These are phyloP conservation scores for Aspergillus arachidicola DNA, from an alignment of 2,329 filamentous ascomycete genomes.

Conservation along the genomic window DNA sequence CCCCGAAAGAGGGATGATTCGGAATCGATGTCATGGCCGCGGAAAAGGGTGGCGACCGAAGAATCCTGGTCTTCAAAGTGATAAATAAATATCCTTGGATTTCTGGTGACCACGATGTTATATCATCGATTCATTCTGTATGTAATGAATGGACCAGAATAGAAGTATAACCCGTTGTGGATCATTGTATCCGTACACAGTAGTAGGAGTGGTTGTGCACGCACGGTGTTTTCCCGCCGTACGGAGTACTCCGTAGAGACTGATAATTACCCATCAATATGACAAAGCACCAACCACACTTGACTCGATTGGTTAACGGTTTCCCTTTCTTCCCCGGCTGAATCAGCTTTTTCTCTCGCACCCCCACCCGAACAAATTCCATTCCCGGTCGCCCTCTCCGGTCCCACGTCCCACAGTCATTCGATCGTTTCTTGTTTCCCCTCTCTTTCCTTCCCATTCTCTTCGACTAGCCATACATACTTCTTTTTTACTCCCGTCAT, in stretches of 20 bases:
- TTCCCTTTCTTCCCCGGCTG: neutral
- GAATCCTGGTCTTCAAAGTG: neutral
- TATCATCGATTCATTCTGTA: neutral
- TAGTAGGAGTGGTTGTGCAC: neutral
- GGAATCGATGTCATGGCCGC: constrained; percentile 17
- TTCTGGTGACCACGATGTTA: neutral
- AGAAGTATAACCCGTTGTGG: neutral
- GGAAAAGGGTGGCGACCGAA: neutral
- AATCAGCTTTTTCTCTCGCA: constrained; percentile 8
- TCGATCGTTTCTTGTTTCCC: constrained; percentile 12
- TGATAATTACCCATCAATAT: neutral
- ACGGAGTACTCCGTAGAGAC: neutral
- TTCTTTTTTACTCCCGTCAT: constrained; percentile 2
- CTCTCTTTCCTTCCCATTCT: constrained; percentile 4
- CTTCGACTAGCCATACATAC: constrained; percentile 3
- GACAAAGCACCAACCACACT: neutral
- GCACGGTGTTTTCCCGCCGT: neutral
- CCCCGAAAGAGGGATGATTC: constrained; percentile 10
- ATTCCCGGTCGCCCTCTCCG: constrained; percentile 15
- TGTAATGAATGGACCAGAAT: neutral
- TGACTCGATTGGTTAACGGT: constrained; percentile 1
- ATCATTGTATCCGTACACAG: too few species aligned
- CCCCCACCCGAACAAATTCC: constrained; percentile 15
- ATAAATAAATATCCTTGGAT: neutral
- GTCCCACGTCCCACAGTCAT: constrained; percentile 12